Base-by-base conservation (phyloP, 108 stramenopile genomes). In the Fistulifera solaris region DNA sequence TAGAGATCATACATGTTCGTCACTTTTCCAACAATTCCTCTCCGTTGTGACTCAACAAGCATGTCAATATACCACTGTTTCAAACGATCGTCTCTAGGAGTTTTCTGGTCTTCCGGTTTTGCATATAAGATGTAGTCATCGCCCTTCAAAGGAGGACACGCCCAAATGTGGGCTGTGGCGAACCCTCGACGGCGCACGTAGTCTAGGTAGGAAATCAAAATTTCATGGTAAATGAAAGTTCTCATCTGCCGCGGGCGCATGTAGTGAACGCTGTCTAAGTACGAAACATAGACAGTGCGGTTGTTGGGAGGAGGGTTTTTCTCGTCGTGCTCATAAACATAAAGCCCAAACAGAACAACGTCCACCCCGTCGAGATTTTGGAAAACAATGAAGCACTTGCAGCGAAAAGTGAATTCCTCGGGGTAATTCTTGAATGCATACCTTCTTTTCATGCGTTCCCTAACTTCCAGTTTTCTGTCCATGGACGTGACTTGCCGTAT, bases 71-170 rank as follows among this genome's bases (percentile, higher is more conserved):
- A 99, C 98, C 98, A 99, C 50, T 83, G 81, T 26, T 83, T 74
- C 6, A 99, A 81, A 25, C 94, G 87, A 54, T 94, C 93, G 52
- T 90, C 83, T 48, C 88, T 91, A 6, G 96, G 96, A 21, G 87
- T 94, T 61, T 93, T 94, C 70, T 99, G 96, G 55, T 99, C 96
- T 59, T 91, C 85, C 14, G 96, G 96, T 67, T 98, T 97, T 56
- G 96, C 95, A 71, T 93, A 97, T 58, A 99, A 72, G 63, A 99
- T 99, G 66, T 96, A 99, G 72, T 98, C 94, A 74, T 98, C 95
- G 25, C 98, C 96, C 45, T 96, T 94, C 61, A 94, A 72, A 16
- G 98, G 98, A 15, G 98, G 98, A 60, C 98, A 99, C 42, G 96
- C 95, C 98, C 98, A 99, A 57, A 99, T 94, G 70, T 98, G 94